Evolutionary conservation across 2,329 filamentous ascomycete genomes (phyloP).

Genomic region (Diaporthe capsici): DNA sequence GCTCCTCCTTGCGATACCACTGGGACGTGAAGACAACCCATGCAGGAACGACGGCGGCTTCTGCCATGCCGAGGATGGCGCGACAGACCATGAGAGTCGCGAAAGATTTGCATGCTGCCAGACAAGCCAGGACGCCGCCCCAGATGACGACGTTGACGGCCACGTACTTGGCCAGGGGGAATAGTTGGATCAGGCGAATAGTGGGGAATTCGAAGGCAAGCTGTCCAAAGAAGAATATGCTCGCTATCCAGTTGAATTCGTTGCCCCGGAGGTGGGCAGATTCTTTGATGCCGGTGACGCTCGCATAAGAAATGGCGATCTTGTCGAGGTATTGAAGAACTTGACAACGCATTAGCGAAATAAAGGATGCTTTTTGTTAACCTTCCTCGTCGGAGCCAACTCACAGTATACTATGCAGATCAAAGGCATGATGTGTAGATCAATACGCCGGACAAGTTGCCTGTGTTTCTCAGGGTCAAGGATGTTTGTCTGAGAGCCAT

Average conservation of each 20-base stretch:
- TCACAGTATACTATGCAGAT: slow-evolving; percentile 42
- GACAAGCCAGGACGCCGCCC: slow-evolving; percentile 46
- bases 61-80: slow-evolving; percentile 48
- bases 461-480: slow-evolving; percentile 16
- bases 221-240: slow-evolving; percentile 54
- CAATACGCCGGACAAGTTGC: slow-evolving; percentile 44
- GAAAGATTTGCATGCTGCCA: slow-evolving; percentile 25
- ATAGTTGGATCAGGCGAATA: slow-evolving; percentile 54
- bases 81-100: slow-evolving; percentile 45
- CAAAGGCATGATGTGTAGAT: slow-evolving; percentile 45
- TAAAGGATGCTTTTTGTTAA: background rate
- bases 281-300: slow-evolving; percentile 45
- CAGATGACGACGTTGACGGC: slow-evolving; percentile 54
- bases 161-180: slow-evolving; percentile 56
- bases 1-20: slow-evolving; percentile 49
- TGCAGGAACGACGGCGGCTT: slow-evolving; percentile 47
- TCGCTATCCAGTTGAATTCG: slow-evolving; percentile 59
- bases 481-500: background rate
- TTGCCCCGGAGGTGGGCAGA: slow-evolving; percentile 55
- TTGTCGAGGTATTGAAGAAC: slow-evolving; percentile 49
- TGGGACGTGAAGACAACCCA: slow-evolving; percentile 51
- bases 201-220: slow-evolving; percentile 56
- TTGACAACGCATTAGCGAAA: slow-evolving; percentile 35
- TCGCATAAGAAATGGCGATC: slow-evolving; percentile 46
- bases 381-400: background rate